Base-by-base conservation (phyloP, 768 basidiomycete genomes). In the Mycena sanguinolenta region DNA sequence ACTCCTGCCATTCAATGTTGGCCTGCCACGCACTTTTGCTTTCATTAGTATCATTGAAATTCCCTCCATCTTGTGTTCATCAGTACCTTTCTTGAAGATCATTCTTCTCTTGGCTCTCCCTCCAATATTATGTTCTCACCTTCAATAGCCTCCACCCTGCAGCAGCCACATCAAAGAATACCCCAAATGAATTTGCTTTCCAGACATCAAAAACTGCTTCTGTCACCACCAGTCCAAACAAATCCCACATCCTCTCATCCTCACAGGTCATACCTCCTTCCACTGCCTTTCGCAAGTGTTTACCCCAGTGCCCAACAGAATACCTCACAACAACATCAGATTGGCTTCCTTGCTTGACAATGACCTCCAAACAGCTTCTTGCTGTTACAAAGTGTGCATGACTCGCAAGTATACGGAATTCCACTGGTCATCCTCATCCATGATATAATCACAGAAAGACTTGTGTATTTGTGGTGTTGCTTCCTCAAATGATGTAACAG, bases 261-360 rank as follows among this genome's bases (percentile, higher is more conserved):
- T n/a, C n/a, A n/a, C 4, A 49, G 32, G 39, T 44, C 28, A 14
- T n/a, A n/a, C 42, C 44, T 65, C 28, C 63, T 46, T 65, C 63
- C 54, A 65, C 54, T 23, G 63, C 63, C 28, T 57, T 46, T 57
- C 42, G 63, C 42, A 65, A 65, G 54, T 65, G 63, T 57, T 42
- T 3, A 34, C 55, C 12, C 63, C 63, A 64, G 30, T 64, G 28
- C 7, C 17, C n/a, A 49, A 65, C 54, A 65, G 63, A 57, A 65
- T 65, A 65, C 21, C 46, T 1, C 53, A 27, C 25, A 44, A 17
- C 54, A 25, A 28, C 34, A 63, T 53, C 21, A 13, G 52, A 42
- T 27, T 34, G 30, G n/a, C n/a, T n/a, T n/a, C n/a, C n/a, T n/a
- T n/a, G n/a, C n/a, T n/a, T n/a, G n/a, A n/a, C n/a, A n/a, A n/a